Evolutionary conservation across 2,329 filamentous ascomycete genomes (phyloP).

Genomic region (Meredithiella fracta): DNA sequence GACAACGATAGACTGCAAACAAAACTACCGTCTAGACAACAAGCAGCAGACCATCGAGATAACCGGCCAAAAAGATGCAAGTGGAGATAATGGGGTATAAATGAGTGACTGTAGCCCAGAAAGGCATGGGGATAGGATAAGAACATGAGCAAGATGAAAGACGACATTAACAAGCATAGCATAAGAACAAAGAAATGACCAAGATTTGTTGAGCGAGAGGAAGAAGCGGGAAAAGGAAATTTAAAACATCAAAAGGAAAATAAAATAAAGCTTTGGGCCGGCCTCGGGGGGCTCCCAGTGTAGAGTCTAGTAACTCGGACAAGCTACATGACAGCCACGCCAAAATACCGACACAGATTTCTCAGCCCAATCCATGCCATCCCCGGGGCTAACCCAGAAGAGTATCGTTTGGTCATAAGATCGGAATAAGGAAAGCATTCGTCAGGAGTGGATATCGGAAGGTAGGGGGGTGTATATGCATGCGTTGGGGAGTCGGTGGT

Average conservation of each 20-base stretch:
- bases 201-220: neutral
- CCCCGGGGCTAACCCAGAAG: no score
- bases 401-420: neutral
- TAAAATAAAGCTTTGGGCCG: neutral
- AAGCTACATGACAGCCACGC: neutral
- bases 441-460: no score
- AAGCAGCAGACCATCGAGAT: neutral
- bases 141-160: conserved; percentile 1
- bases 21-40: neutral
- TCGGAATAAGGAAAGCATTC: neutral
- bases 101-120: neutral
- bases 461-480: neutral
- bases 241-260: neutral
- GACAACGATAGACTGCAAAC: neutral
- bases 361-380: neutral
- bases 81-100: neutral
- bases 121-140: neutral
- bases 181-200: neutral
- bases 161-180: conserved; percentile 6
- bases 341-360: neutral
- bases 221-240: conserved; percentile 2
- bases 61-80: neutral
- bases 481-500: neutral
- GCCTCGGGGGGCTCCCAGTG: no score
- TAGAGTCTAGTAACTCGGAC: neutral